Base-by-base conservation (phyloP, 441 rosid species). In the Daphne laureola region DNA sequence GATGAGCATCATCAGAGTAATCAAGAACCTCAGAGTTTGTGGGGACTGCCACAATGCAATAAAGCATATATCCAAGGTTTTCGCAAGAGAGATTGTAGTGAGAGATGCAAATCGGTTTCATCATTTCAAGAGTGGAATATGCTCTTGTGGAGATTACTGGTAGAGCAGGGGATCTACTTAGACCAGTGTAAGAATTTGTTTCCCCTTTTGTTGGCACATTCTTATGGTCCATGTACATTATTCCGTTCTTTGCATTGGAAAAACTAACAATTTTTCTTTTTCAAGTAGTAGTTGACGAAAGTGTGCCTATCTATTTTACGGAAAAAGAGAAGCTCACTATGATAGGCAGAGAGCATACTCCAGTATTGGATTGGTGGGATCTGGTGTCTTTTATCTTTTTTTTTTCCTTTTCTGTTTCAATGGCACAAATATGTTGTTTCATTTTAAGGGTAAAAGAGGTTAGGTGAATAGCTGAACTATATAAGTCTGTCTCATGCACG, bases 21-120 rank as follows among this genome's bases (percentile, higher is more conserved):
- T 74, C 47, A 77, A 70, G 66, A 77, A 77, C 46, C 76, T 77
- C 15, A 64, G 78, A 4, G 49, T 76, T 2, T 76, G 81, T 57
- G 73, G 76, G 35, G 75, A 76, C 51, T 73, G 81, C 36, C 78
- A 73, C 61, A 66, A 62, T 5, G 74, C 70, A 3, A 69, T 69
- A 59, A 73, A 73, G 40, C 69, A 65, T 2, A 59, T 69, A 51
- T 48, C 78, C n/a, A 73, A 69, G 35, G 67, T 66, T 35, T 65
- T 57, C 49, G 42, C 2, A 12, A 64, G 78, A 50, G 73, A 67
- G 63, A 67, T 74, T 49, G 31, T 74, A 51, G 54, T 74, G 48
- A 74, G 78, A 67, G 78, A 74, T 70, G 78, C 72, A 3, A 70
- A 74, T 38, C 57, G 75, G 14, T 70, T 69, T 57, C 75, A 74